These are phyloP conservation scores for Talaromyces sp. DNA, from an alignment of 2,329 filamentous ascomycete genomes.

Conservation along the genomic window DNA sequence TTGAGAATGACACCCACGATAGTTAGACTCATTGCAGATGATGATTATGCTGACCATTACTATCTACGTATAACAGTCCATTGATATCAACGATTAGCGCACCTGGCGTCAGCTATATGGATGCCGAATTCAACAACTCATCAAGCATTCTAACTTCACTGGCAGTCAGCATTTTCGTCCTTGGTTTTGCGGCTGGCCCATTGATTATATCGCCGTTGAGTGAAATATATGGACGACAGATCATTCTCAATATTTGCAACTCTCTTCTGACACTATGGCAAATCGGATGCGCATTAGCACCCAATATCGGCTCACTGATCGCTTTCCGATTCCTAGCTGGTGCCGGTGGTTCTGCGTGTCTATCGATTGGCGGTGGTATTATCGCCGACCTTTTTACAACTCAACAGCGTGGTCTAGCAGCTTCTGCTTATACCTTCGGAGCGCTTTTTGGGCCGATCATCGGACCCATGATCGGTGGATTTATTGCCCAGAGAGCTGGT, in stretches of 20 bases:
- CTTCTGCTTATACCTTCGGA: constrained; percentile 48
- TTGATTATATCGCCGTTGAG: constrained; percentile 1
- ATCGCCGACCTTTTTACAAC: constrained; percentile 35
- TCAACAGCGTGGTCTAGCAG: constrained; percentile 38
- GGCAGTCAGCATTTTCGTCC: constrained; percentile 9
- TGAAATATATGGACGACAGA: constrained; percentile 7
- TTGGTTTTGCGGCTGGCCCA: constrained; percentile 5
- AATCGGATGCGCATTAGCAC: constrained; percentile 1
- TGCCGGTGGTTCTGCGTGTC: constrained; percentile 42
- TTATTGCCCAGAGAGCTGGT: constrained; percentile 27
- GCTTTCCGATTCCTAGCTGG: constrained; percentile 11
- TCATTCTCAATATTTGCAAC: neutral
- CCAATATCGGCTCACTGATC: neutral
- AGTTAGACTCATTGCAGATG: neutral
- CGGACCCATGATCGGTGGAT: constrained; percentile 43
- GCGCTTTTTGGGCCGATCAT: constrained; percentile 31
- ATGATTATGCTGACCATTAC: neutral
- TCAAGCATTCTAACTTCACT: constrained; percentile 2
- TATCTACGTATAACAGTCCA: neutral
- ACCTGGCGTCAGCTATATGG: constrained; percentile 1
- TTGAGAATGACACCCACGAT: neutral
- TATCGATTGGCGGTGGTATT: constrained; percentile 42
- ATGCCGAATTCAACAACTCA: constrained; percentile 1
- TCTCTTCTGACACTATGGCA: neutral
- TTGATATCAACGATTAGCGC: constrained; percentile 7